phyloP scores from a whole-genome alignment of 306 rosid genomes.

The Dalbergia cultrata region DNA sequence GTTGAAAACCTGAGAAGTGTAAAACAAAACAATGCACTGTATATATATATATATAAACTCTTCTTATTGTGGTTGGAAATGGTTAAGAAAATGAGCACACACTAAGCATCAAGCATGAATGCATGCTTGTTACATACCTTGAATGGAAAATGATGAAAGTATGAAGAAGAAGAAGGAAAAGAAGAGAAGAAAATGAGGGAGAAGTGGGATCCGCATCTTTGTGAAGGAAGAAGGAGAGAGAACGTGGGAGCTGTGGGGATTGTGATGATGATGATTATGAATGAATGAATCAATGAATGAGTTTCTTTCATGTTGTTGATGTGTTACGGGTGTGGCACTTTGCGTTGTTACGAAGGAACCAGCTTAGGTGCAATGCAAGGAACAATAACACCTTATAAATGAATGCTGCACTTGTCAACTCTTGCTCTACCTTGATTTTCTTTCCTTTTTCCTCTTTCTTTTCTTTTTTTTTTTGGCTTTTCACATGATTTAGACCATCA shows the following conservation, averaged over 20 bases:
- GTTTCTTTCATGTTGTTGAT: conserved; percentile 8
- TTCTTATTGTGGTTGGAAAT: neutral
- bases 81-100: conserved; percentile 11
- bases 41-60: too few relatives aligned
- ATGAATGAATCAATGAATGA: too few relatives aligned
- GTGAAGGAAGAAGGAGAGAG: neutral
- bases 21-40: neutral
- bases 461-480: too few relatives aligned
- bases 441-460: too few relatives aligned
- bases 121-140: conserved; percentile 9
- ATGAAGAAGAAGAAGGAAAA: conserved; percentile 30
- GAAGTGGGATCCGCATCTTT: conserved; percentile 34
- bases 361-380: conserved; percentile 17
- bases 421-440: too few relatives aligned
- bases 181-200: conserved; percentile 8
- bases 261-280: neutral
- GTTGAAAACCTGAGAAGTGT: conserved; percentile 30
- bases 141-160: conserved; percentile 13
- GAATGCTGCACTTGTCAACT: too few relatives aligned
- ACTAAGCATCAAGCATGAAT: neutral
- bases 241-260: neutral
- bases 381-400: too few relatives aligned
- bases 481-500: too few relatives aligned
- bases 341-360: conserved; percentile 38
- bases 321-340: conserved; percentile 29